Evolutionary conservation across 208 protist genomes (phyloP).

Genomic region (Paratrypanosoma confusum): DNA sequence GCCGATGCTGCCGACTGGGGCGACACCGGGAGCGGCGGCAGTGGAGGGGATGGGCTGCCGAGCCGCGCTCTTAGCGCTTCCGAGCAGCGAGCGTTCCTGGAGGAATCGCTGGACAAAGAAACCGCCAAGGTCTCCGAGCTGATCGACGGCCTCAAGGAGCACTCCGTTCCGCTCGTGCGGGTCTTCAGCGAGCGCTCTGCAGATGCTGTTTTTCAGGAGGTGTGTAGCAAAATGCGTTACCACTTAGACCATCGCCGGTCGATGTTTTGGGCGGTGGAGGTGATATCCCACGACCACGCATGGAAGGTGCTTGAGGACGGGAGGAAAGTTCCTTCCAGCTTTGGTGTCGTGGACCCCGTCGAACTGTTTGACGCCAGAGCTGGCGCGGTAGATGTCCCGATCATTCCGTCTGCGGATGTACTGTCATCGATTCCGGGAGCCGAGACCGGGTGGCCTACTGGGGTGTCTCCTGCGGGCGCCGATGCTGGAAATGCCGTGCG

Average conservation of each 20-base stretch:
- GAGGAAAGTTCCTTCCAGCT: constrained; percentile 37
- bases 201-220: constrained; percentile 41
- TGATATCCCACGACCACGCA: constrained; percentile 50
- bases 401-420: background rate
- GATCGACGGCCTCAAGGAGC: constrained; percentile 39
- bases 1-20: constrained; percentile 29
- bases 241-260: constrained; percentile 63
- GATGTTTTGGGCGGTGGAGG: constrained; percentile 57
- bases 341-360: constrained; percentile 54
- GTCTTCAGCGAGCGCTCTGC: constrained; percentile 44
- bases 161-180: constrained; percentile 32
- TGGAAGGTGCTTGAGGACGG: constrained; percentile 29
- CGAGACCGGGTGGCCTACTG: constrained; percentile 27
- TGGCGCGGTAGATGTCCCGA: constrained; percentile 21
- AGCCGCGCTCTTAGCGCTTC: too few relatives aligned
- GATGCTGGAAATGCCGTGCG: background rate
- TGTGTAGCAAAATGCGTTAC: constrained; percentile 23
- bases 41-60: too few relatives aligned
- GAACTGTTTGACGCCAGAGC: constrained; percentile 38
- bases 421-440: too few relatives aligned
- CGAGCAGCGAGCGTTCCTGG: background rate
- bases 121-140: constrained; percentile 24
- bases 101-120: background rate
- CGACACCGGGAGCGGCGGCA: background rate
- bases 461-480: constrained; percentile 5